These are phyloP conservation scores for Cercospora janseana DNA, from an alignment of 2,329 filamentous ascomycete genomes.

Conservation along the genomic window DNA sequence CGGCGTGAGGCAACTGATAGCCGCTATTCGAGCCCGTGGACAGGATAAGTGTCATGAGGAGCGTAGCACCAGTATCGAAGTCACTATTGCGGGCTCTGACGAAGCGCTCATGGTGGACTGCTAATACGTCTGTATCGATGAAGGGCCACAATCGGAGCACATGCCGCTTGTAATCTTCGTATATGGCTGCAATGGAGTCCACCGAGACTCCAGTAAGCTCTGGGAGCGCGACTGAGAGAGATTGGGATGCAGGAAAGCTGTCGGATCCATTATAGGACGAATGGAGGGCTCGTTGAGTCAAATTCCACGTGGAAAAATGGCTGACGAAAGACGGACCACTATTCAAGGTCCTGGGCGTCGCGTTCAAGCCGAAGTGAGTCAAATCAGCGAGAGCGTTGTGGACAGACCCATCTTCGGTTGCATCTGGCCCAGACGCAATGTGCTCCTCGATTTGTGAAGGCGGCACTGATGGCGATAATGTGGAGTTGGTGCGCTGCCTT, in stretches of 20 bases:
- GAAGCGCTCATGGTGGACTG: not conserved
- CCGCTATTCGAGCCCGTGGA: not conserved
- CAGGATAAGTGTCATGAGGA: not conserved
- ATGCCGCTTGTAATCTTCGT: not conserved
- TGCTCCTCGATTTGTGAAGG: not conserved
- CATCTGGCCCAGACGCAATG: not conserved
- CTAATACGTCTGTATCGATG: not conserved
- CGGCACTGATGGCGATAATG: not conserved
- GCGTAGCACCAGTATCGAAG: not conserved
- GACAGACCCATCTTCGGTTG: not conserved
- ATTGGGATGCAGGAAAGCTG: not conserved
- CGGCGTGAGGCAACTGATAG: not conserved
- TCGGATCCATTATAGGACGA: not conserved
- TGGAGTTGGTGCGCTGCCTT: not conserved
- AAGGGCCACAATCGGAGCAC: constrained; percentile 7
- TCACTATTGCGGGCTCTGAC: not conserved
- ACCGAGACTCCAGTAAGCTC: not conserved
- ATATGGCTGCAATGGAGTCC: not conserved
- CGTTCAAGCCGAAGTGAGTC: constrained; percentile 7
- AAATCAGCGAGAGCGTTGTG: constrained; percentile 6
- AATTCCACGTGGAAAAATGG: not conserved
- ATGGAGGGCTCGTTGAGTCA: not conserved
- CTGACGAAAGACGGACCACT: not conserved
- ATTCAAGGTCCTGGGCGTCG: not conserved
- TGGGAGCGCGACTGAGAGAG: not conserved